Evolutionary conservation across 495 filamentous ascomycete genomes (phyloP), one percentile per base, ranked within the genome.

Genomic region (Beverwykella pulmonaria): DNA sequence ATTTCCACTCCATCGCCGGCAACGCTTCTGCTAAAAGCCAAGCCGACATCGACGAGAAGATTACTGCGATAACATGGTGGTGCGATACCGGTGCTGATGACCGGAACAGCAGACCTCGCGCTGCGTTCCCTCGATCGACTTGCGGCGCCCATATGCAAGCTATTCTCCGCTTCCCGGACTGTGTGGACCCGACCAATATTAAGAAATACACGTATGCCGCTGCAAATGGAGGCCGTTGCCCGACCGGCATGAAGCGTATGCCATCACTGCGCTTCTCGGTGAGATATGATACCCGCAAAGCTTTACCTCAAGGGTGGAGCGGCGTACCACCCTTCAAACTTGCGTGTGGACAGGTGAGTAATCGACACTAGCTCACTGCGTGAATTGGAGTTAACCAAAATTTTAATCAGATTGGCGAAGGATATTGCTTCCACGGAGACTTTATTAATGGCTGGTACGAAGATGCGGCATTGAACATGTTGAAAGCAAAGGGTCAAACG

Each of bases 391-490:
- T 17, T 12, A 17, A 52, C 46, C 26, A 15, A 61, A 22, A 6
- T 36, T 19, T 17, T 47, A 20, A 46, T 8, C 36, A 65, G 62
- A 58, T 65, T 23, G 62, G 62, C 29, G 62, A 65, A 15, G 62
- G 62, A 26, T 65, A 65, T 30, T 65, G 62, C 46, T 65, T 65
- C 39, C 62, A 65, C 54, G 62, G 62, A 22, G 62, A 65, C n/a
- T 65, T 65, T 39, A 58, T 65, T 29, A 65, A 65, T 23, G 62
- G 62, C 10, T 65, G 62, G 62, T 65, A 58, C 32, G 62, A 65
- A 19, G 62, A 65, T 25, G 62, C 62, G 26, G 22, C 23, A 26
- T 9, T n/a, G 29, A 65, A 65, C 23, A 20, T 65, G 39, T 14
- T 65, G 26, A 65, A 65, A 30, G 62, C 62, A 9, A 65, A 65